phyloP scores from a whole-genome alignment of 768 basidiomycete genomes.

The Russula dissimulans region DNA sequence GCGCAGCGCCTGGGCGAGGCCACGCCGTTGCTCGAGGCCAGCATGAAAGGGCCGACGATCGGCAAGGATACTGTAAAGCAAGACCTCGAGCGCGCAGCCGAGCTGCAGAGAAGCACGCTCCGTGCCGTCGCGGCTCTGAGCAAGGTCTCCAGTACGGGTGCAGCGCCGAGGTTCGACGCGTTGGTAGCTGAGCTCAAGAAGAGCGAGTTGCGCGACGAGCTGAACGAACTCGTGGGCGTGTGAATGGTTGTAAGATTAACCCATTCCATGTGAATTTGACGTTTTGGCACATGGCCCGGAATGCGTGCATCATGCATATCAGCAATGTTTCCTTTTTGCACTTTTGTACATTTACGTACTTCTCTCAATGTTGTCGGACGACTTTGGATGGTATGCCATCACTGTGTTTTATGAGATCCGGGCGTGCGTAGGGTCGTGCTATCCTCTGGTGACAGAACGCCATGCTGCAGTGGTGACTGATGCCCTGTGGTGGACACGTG shows the following conservation, averaged over 20 bases:
- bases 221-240: slow-evolving; percentile 44
- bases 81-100: slow-evolving; percentile 77
- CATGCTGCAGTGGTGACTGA: no score
- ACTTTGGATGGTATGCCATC: no score
- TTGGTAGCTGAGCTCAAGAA: slow-evolving; percentile 70
- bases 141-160: slow-evolving; percentile 57
- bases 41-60: slow-evolving; percentile 81
- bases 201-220: slow-evolving; percentile 61
- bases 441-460: not conserved
- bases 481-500: not conserved
- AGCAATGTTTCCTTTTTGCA: not conserved
- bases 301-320: not conserved
- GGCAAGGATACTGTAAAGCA: slow-evolving; percentile 97
- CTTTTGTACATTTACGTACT: not conserved
- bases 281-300: not conserved
- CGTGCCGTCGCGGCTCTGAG: slow-evolving; percentile 81
- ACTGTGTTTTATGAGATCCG: not conserved
- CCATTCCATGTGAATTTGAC: not conserved
- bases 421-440: not conserved
- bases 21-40: slow-evolving; percentile 74
- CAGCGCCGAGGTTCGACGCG: slow-evolving; percentile 63
- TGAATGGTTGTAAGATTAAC: slow-evolving; percentile 3
- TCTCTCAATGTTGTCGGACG: not conserved
- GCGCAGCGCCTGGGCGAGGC: slow-evolving; percentile 77
- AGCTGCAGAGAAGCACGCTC: slow-evolving; percentile 84